phyloP scores from a whole-genome alignment of 805 yeast species.

The Myxozyma melibiosi region DNA sequence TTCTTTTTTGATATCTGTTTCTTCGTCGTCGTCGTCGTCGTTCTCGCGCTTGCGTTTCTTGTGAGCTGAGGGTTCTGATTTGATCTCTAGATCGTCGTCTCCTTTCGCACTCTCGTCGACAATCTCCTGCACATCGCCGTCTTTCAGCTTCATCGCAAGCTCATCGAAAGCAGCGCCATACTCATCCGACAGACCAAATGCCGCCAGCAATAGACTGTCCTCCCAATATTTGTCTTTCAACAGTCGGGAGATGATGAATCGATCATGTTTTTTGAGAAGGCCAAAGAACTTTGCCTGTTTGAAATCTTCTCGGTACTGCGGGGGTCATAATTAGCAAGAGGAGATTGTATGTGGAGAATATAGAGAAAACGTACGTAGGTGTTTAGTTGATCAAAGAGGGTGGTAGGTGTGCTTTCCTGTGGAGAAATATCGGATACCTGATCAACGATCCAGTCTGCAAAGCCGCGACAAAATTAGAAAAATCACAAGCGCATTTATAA shows the following conservation, averaged over 20 bases:
- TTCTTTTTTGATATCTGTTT: not conserved
- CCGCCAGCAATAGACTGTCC: conserved; percentile 5
- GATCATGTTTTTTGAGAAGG: conserved; percentile 11
- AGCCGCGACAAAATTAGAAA: not conserved
- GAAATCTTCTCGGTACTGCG: conserved; percentile 19
- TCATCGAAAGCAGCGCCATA: too few relatives aligned
- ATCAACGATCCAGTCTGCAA: conserved; percentile 19
- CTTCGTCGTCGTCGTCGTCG: not conserved
- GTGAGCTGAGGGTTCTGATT: not conserved
- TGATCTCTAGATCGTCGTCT: too few relatives aligned
- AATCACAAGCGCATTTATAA: not conserved
- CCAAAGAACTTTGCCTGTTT: conserved; percentile 5
- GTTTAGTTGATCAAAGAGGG: conserved; percentile 15
- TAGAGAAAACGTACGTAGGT: conserved; percentile 1
- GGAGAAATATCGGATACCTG: conserved; percentile 8
- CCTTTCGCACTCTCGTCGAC: too few relatives aligned
- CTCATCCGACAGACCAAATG: conserved; percentile 13
- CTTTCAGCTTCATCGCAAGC: too few relatives aligned
- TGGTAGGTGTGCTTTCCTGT: not conserved
- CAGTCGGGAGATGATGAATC: conserved; percentile 21
- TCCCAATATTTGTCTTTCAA: conserved; percentile 17
- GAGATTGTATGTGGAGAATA: not conserved
- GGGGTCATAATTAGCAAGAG: too few relatives aligned
- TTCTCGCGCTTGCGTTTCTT: not conserved
- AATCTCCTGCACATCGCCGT: too few relatives aligned